These are phyloP conservation scores for Haplosporangium sp. DNA, from an alignment of 371 early-diverging fungal genomes.

Conservation along the genomic window DNA sequence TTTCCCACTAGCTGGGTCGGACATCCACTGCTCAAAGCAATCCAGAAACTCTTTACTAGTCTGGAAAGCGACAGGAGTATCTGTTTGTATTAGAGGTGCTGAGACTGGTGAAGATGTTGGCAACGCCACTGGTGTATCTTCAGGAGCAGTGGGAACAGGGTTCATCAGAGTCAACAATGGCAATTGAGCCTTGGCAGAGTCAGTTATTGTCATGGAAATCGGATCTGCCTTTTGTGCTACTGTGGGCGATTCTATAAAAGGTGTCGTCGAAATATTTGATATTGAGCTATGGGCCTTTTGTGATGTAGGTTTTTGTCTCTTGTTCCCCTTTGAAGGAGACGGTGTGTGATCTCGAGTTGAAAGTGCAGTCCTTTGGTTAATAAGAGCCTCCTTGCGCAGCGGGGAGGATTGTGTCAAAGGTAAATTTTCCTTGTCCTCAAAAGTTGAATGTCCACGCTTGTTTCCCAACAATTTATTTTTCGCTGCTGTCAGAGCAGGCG, in stretches of 20 bases:
- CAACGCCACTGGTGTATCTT: conserved; percentile 14
- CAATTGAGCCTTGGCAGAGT: not conserved
- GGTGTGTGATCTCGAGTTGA: not conserved
- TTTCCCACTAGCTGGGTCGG: conserved; percentile 38
- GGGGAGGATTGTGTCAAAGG: not conserved
- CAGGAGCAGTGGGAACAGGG: not conserved
- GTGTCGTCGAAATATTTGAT: too few species aligned
- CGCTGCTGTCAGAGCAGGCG: conserved; percentile 16
- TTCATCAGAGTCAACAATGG: not conserved
- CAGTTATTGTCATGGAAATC: not conserved
- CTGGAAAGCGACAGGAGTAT: not conserved
- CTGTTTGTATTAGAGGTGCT: not conserved
- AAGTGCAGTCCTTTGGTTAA: not conserved
- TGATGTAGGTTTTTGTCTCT: conserved; percentile 23
- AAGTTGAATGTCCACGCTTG: conserved; percentile 21
- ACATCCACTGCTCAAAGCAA: conserved; percentile 52
- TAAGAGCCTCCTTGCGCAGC: not conserved
- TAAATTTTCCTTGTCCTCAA: conserved; percentile 47
- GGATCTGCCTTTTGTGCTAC: not conserved
- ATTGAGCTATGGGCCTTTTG: not conserved
- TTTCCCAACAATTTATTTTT: conserved; percentile 28
- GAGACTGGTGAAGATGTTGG: not conserved
- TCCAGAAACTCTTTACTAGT: conserved; percentile 31
- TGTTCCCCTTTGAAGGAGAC: conserved; percentile 12
- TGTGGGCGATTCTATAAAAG: not conserved